A percentile compares a stretch with the other conserved stretches of the same genome.
Conservation (phyloP, 257 asterid genomes). For the Ophiorrhiza pumila region DNA sequence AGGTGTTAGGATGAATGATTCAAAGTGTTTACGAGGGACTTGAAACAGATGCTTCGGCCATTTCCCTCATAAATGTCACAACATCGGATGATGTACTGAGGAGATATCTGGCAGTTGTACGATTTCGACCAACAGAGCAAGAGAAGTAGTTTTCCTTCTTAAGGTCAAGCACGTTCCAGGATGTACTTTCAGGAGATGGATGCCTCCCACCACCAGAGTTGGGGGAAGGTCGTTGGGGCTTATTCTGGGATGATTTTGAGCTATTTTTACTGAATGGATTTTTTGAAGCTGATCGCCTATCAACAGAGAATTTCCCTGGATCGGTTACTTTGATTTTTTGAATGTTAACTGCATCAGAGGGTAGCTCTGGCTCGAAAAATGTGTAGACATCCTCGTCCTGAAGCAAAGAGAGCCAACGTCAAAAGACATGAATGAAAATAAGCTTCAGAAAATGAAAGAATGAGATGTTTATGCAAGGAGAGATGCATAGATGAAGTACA, state of each 20-base stretch:
- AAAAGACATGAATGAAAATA: neutral
- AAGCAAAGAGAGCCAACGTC: slow-evolving; percentile 16
- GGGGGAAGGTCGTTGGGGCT: slow-evolving; percentile 27
- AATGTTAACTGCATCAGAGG: slow-evolving; percentile 41
- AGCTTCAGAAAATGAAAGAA: neutral
- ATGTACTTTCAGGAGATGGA: slow-evolving; percentile 39
- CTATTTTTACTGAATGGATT: slow-evolving; percentile 35
- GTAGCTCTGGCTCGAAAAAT: slow-evolving; percentile 95
- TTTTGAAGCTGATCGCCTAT: slow-evolving; percentile 43
- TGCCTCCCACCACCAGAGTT: slow-evolving; percentile 35
- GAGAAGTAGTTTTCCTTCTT: slow-evolving; percentile 94
- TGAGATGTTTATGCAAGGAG: neutral
- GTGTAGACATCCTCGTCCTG: slow-evolving; percentile 94
- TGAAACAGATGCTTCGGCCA: slow-evolving; percentile 39
- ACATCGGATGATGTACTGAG: slow-evolving; percentile 63
- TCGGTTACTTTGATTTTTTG: slow-evolving; percentile 49
- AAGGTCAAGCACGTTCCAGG: slow-evolving; percentile 88
- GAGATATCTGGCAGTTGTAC: slow-evolving; percentile 78
- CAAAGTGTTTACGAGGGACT: slow-evolving; percentile 9
- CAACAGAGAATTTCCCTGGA: slow-evolving; percentile 34
- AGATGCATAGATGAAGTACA: neutral
- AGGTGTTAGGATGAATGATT: neutral
- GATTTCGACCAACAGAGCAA: slow-evolving; percentile 77
- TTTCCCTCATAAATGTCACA: slow-evolving; percentile 54
- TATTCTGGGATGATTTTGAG: slow-evolving; percentile 42